A percentile compares a stretch with the other conserved stretches of the same genome.
phyloP scores from a whole-genome alignment of 768 basidiomycete species.

The Pseudohyphozyma bogoriensis region DNA sequence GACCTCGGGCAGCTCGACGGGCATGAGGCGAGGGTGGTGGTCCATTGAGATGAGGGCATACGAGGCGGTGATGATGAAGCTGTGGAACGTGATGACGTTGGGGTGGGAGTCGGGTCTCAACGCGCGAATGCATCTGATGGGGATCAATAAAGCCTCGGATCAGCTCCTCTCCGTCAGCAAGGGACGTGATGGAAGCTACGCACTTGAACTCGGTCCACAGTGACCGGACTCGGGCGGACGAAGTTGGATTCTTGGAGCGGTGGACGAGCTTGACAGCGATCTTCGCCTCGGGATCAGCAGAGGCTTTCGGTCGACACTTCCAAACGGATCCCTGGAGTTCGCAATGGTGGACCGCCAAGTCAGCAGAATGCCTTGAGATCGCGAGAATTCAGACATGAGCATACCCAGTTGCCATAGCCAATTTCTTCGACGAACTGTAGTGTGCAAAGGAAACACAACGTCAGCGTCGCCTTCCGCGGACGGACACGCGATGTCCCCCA shows the following conservation, averaged over 20 bases:
- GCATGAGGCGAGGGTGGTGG: constrained; percentile 41
- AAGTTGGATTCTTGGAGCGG: constrained; percentile 65
- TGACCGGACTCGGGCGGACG: constrained; percentile 78
- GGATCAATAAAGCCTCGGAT: neutral
- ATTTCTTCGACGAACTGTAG: constrained; percentile 40
- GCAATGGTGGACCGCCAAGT: no score
- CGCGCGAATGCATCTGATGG: constrained; percentile 55
- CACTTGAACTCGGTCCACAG: constrained; percentile 47
- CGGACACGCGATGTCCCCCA: no score
- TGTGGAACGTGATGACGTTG: constrained; percentile 82
- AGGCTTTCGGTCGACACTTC: neutral
- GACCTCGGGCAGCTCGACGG: constrained; percentile 72
- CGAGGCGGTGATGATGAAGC: constrained; percentile 46
- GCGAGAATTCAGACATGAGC: no score
- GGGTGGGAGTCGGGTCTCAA: constrained; percentile 81
- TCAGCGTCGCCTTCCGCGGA: constrained; percentile 1
- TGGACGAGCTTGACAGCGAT: constrained; percentile 92
- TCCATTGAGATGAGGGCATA: constrained; percentile 15
- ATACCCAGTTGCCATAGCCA: constrained; percentile 69
- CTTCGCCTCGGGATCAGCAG: constrained; percentile 39
- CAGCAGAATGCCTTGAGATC: no score
- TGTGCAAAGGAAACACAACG: neutral
- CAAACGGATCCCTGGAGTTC: constrained; percentile 35
- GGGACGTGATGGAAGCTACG: neutral
- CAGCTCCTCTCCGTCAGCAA: neutral